Conservation (phyloP, 345 rosid species). For the Eucalyptus regnans region DNA sequence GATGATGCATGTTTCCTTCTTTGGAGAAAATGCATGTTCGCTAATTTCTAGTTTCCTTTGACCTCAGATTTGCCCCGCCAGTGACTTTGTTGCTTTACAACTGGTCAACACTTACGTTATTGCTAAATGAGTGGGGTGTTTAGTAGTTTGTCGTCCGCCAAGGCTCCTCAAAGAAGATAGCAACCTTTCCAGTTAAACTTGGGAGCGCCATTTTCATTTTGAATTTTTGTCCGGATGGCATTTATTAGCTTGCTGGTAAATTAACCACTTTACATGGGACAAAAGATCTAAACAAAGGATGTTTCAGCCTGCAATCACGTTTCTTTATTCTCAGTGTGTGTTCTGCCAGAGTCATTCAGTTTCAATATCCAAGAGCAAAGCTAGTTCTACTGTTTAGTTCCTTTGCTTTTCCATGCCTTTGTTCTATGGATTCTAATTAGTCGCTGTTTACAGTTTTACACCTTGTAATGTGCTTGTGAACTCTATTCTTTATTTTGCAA, state of each 20-base stretch:
- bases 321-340: background rate
- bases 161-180: background rate
- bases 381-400: background rate
- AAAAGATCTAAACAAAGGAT: background rate
- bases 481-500: constrained; percentile 10
- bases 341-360: background rate
- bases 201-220: background rate
- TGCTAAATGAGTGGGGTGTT: background rate
- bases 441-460: background rate
- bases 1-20: background rate
- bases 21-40: background rate
- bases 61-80: background rate
- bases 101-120: background rate
- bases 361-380: background rate
- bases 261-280: background rate
- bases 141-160: background rate
- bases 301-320: background rate
- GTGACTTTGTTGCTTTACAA: background rate
- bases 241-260: background rate
- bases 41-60: background rate
- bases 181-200: background rate
- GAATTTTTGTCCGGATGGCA: background rate
- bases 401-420: background rate
- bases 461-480: background rate
- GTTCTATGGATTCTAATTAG: background rate